These are phyloP conservation scores for Paracoccidioides brasiliensis DNA, from an alignment of 2,329 filamentous ascomycete genomes.

Conservation along the genomic window DNA sequence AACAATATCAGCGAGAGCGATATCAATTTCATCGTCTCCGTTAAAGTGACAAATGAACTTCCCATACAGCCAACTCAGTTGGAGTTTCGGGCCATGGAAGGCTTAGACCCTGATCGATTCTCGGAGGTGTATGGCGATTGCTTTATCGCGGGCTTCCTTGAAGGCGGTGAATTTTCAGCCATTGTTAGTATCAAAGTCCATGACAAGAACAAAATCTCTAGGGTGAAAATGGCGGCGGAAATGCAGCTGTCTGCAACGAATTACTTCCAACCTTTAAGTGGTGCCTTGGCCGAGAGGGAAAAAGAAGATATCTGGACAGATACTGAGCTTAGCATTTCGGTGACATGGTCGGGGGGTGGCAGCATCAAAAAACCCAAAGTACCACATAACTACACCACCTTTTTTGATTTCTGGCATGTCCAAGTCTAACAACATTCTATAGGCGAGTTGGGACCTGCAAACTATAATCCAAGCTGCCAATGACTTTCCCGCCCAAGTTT, in stretches of 20 bases:
- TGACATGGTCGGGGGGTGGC: conserved; percentile 23
- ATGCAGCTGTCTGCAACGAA: conserved; percentile 13
- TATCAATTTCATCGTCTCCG: conserved; percentile 13
- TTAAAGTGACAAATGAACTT: conserved; percentile 14
- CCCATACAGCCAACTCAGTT: conserved; percentile 4
- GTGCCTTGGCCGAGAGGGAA: conserved; percentile 10
- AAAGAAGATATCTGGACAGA: conserved; percentile 11
- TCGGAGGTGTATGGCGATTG: conserved; percentile 23
- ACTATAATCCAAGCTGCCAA: conserved; percentile 21
- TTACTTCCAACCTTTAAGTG: conserved; percentile 2
- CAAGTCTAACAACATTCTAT: not conserved
- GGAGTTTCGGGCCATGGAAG: conserved; percentile 9
- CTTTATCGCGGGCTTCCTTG: conserved; percentile 23
- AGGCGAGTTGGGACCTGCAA: conserved; percentile 19
- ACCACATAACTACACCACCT: not conserved
- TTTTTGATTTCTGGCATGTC: not conserved
- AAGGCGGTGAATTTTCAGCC: conserved; percentile 23
- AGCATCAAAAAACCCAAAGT: conserved; percentile 20
- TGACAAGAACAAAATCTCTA: conserved; percentile 19
- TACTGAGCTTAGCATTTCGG: conserved; percentile 22
- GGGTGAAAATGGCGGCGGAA: conserved; percentile 23
- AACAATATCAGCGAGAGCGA: conserved; percentile 13
- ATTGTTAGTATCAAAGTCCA: conserved; percentile 22
- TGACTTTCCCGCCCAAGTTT: conserved; percentile 23
- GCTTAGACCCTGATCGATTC: conserved; percentile 16